Conservation (phyloP, 2,329 filamentous ascomycete genomes). For the Madurella fahalii region DNA sequence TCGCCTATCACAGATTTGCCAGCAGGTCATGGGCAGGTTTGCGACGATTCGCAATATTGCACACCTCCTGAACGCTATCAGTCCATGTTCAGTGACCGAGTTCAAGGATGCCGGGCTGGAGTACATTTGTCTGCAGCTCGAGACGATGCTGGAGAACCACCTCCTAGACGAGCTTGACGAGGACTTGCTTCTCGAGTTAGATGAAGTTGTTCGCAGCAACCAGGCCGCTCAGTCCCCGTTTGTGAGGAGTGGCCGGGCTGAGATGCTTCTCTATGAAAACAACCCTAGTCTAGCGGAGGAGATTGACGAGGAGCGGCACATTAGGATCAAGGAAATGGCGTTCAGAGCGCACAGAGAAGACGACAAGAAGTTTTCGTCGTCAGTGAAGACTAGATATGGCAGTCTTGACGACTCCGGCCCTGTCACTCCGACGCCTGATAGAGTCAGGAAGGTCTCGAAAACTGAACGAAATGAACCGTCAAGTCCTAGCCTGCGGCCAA, state of each 20-base stretch:
- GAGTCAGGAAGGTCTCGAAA: slow-evolving; percentile 44
- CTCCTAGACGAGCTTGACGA: slow-evolving; percentile 81
- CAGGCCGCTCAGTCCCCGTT: slow-evolving; percentile 76
- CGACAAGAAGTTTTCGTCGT: slow-evolving; percentile 58
- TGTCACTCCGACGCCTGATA: slow-evolving; percentile 41
- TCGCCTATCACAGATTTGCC: slow-evolving; percentile 82
- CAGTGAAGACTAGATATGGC: slow-evolving; percentile 56
- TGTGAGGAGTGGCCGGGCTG: slow-evolving; percentile 69
- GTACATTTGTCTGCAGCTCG: slow-evolving; percentile 87
- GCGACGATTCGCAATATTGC: slow-evolving; percentile 84
- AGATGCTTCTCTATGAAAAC: slow-evolving; percentile 60
- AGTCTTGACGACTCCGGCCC: slow-evolving; percentile 60
- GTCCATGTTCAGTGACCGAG: slow-evolving; percentile 73
- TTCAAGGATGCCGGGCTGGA: slow-evolving; percentile 88
- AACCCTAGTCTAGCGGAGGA: slow-evolving; percentile 60
- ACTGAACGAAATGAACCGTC: slow-evolving; percentile 50
- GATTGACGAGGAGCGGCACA: slow-evolving; percentile 64
- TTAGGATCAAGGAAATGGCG: slow-evolving; percentile 71
- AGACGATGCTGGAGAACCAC: slow-evolving; percentile 87
- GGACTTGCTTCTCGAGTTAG: slow-evolving; percentile 75
- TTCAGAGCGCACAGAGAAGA: slow-evolving; percentile 63
- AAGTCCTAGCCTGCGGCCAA: slow-evolving; percentile 65
- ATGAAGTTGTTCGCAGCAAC: slow-evolving; percentile 74
- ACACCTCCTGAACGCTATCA: slow-evolving; percentile 78
- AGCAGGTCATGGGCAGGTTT: slow-evolving; percentile 76